Conservation (phyloP, 768 basidiomycete species). For the Serendipita indica region DNA sequence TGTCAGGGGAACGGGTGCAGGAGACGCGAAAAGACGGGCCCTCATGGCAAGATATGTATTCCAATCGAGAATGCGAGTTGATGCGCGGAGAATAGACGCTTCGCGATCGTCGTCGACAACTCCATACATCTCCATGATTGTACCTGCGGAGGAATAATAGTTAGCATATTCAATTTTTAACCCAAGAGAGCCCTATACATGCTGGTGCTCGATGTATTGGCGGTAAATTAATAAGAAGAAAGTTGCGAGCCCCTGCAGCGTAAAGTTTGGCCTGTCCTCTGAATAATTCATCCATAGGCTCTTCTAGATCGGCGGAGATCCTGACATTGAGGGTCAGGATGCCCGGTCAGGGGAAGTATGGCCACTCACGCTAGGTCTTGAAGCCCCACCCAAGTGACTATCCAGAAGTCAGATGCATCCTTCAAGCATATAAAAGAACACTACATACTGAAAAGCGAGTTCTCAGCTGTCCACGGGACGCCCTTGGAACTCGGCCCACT, state of each 20-base stretch:
- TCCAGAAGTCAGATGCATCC: neutral
- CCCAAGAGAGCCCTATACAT: conserved; percentile 18
- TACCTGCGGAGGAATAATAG: neutral
- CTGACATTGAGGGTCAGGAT: neutral
- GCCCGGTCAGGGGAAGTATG: neutral
- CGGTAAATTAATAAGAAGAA: conserved; percentile 27
- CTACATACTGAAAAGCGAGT: neutral
- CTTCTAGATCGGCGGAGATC: neutral
- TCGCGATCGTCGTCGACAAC: neutral
- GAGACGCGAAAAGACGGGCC: neutral
- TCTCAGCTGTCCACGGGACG: neutral
- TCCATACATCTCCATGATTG: neutral
- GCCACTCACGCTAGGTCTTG: neutral
- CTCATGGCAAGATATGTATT: neutral
- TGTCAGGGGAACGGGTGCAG: neutral
- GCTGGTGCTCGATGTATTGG: conserved; percentile 26
- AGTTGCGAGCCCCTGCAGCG: conserved; percentile 23
- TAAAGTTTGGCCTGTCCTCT: neutral
- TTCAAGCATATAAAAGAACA: neutral
- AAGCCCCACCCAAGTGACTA: conserved; percentile 7
- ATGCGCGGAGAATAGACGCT: conserved; percentile 3
- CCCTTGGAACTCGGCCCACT: neutral
- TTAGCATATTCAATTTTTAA: neutral
- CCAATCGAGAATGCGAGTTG: neutral
- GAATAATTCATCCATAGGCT: neutral